Evolutionary conservation across 768 basidiomycete species (phyloP).

Genomic region (Leccinum disarticulatum): DNA sequence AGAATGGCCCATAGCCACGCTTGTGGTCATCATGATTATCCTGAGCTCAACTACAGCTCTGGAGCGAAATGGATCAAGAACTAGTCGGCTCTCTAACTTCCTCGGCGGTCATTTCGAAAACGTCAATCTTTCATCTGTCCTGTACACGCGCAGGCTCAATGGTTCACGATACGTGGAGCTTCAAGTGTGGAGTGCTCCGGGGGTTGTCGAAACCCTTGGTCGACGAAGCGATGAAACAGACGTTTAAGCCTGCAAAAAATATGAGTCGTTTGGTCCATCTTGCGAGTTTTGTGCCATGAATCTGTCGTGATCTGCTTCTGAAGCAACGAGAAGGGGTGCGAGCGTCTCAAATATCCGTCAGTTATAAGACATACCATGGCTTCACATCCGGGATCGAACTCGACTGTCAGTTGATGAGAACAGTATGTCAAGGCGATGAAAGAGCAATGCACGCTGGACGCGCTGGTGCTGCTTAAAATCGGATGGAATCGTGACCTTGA

Average conservation of each 20-base stretch:
- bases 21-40: conserved; percentile 39
- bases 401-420: too few relatives aligned
- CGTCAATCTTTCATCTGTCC: conserved; percentile 77
- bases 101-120: conserved; percentile 75
- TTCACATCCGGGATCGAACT: too few relatives aligned
- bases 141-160: conserved; percentile 75
- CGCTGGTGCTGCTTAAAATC: too few relatives aligned
- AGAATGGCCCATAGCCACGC: conserved; percentile 17
- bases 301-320: neutral
- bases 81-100: conserved; percentile 57
- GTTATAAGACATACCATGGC: neutral
- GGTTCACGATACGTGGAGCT: conserved; percentile 66
- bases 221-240: conserved; percentile 80
- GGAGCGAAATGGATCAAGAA: conserved; percentile 84
- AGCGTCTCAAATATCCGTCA: neutral
- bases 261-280: conserved; percentile 87
- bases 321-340: conserved; percentile 45
- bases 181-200: conserved; percentile 88
- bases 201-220: conserved; percentile 85
- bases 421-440: too few relatives aligned
- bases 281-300: conserved; percentile 54
- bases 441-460: too few relatives aligned
- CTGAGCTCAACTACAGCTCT: conserved; percentile 54
- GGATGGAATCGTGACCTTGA: too few relatives aligned
- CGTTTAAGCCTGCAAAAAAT: conserved; percentile 67